Evolutionary conservation across 2,329 filamentous ascomycete species (phyloP).

Genomic region (Penicillium sp.): DNA sequence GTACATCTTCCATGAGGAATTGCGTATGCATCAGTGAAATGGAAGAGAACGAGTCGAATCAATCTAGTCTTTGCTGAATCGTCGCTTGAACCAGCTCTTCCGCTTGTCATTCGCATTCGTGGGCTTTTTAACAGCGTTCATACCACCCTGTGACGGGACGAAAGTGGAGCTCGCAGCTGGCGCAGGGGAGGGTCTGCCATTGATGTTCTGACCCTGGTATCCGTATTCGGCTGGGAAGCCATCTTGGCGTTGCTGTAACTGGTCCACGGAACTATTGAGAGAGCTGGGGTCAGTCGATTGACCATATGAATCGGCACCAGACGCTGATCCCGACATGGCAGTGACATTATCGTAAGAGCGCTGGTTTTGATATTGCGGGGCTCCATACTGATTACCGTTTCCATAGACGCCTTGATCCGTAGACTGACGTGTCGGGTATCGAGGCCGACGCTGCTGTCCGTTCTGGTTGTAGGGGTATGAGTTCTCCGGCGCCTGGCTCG

Average conservation of each 20-base stretch:
- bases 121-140: conserved; percentile 17
- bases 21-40: not conserved
- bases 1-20: conserved; percentile 11
- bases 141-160: not conserved
- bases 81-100: conserved; percentile 84
- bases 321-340: conserved; percentile 64
- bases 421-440: conserved; percentile 34
- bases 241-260: conserved; percentile 55
- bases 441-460: conserved; percentile 27
- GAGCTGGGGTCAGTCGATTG: conserved; percentile 90
- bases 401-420: conserved; percentile 33
- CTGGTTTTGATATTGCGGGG: conserved; percentile 61
- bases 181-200: conserved; percentile 21
- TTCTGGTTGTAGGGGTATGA: conserved; percentile 47
- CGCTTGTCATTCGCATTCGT: conserved; percentile 62
- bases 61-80: conserved; percentile 63
- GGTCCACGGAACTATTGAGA: conserved; percentile 88
- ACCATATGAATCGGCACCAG: conserved; percentile 70
- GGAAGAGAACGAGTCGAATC: not conserved
- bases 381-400: conserved; percentile 38
- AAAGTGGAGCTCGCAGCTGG: conserved; percentile 5
- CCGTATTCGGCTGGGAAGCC: conserved; percentile 59
- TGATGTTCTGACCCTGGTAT: conserved; percentile 51
- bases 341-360: conserved; percentile 85
- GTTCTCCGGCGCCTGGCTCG: conserved; percentile 49